Evolutionary conservation across 1,284 basidiomycete species (phyloP), one percentile per base, ranked within the genome.

Genomic region (Prillingera fragicola): DNA sequence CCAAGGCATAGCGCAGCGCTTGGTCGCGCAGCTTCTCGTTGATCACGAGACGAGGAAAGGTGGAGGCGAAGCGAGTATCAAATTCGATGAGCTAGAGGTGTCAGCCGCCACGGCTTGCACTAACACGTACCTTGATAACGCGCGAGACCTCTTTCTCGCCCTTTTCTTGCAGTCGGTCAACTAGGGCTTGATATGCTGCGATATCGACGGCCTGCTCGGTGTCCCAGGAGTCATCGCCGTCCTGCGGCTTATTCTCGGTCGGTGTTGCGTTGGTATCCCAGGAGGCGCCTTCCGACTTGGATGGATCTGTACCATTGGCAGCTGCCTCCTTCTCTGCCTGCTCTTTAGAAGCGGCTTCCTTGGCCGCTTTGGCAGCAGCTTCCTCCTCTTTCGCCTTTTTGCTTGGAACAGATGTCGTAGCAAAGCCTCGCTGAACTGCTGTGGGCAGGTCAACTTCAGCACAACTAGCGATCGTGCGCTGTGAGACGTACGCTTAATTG

Each of bases 131-230:
- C 73, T 79, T 82, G 44, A 80, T 60, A 12, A 77, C 78, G 60
- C 89, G 78, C 2, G 75, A 70, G 41, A 92, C 80, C 57, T 97
- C 95, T 69, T 85, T 92, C 63, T 96, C 89, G 3, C 80, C 85
- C 58, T 83, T 88, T 14, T 92, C 88, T 59, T 94, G 87, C 24
- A 87, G 74, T 58, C 80, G 83, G 54, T 96, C 90, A 0, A 91
- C 78, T 34, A 89, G 62, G 2, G 56, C 57, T 38, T 71, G 64
- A 14, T 54, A 48, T 25, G 41, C 14, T 1, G 54, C 54, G 23
- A 59, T 55, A 23, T 59, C 63, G 10, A 56, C 44, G 15, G 50
- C 52, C 13, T 51, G 46, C 24, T 63, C 57, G 24, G 55, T 59
- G 48, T 57, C 63, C 67, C 59, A 70, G 24, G 56, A 56, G 23